Base-by-base conservation (phyloP, 1,139 yeast species). In the Wickerhamiella infanticola region DNA sequence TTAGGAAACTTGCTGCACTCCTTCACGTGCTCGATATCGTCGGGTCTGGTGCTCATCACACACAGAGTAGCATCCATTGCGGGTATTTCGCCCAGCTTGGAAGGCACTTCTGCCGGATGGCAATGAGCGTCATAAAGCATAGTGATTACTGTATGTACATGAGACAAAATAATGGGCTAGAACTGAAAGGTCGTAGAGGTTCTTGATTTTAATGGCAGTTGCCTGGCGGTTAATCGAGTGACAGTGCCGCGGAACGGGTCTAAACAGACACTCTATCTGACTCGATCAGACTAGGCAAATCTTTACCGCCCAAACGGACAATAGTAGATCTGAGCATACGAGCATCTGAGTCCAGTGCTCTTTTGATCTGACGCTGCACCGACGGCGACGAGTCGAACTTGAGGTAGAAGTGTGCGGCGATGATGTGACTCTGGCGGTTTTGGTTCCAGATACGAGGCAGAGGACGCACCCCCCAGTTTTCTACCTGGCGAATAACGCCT, bases 391-490 rank as follows among this genome's bases (percentile, higher is more conserved):
- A 73, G 60, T 90, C 97, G 61, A 90, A 90, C 25, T 83, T 72
- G 77, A 90, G 76, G 52, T 83, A 65, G 58, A 88, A 88, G 57
- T 85, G 90, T 50, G 80, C 81, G 2, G 96, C 97, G 61, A 84
- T 88, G 61, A 84, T 83, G 62, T 88, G 94, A 53, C 78, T 73
- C 61, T 86, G 95, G 61, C 88, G 94, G 59, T 85, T 86, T 61
- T 83, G 84, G 56, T 79, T 77, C 64, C 84, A 73, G 53, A 88
- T 75, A 55, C 77, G 79, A 18, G 97, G 96, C 48, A 90, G 72
- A 37, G 79, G 79, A 51, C 75, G 74, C 43, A 79, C 74, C 1
- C 96, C 96, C 64, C 86, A 66, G 53, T 88, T 81, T 46, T 82
- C 75, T 45, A 88, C 75, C 52, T 77, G 79, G 61, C 97, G 75